Conservation (phyloP, 108 stramenopile genomes). For the Pseudonitzschia pungens region DNA sequence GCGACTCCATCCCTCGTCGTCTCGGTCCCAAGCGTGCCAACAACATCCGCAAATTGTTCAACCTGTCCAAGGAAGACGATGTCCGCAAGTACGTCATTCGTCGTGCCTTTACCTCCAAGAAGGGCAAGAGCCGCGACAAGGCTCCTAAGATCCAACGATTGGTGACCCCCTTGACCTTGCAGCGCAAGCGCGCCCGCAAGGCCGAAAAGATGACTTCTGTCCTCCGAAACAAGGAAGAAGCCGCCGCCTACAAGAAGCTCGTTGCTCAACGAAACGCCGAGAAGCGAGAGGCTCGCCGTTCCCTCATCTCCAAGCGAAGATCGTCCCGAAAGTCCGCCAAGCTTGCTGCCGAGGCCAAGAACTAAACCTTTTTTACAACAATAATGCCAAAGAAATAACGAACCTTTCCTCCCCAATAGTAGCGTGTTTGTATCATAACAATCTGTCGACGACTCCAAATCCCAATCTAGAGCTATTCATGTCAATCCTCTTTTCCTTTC, state of each 20-base stretch:
- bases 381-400: slow-evolving; percentile 36
- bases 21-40: slow-evolving; percentile 99
- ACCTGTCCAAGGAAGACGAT: slow-evolving; percentile 99
- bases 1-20: slow-evolving; percentile 91
- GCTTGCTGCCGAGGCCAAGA: slow-evolving; percentile 48
- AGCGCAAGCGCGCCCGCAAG: slow-evolving; percentile 93
- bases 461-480: too few species aligned
- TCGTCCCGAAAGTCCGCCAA: slow-evolving; percentile 88
- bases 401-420: slow-evolving; percentile 1
- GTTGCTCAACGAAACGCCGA: slow-evolving; percentile 94
- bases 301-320: slow-evolving; percentile 96
- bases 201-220: slow-evolving; percentile 72
- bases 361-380: slow-evolving; percentile 3
- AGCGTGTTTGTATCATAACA: neutral
- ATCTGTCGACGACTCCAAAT: too few species aligned
- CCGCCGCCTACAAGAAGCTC: slow-evolving; percentile 95
- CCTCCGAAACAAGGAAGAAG: slow-evolving; percentile 87
- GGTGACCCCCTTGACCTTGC: slow-evolving; percentile 93
- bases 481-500: too few species aligned
- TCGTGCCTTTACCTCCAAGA: slow-evolving; percentile 96
- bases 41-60: slow-evolving; percentile 99
- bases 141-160: slow-evolving; percentile 99
- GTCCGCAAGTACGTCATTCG: slow-evolving; percentile 97
- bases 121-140: slow-evolving; percentile 90
- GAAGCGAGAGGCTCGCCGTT: slow-evolving; percentile 92